phyloP scores from a whole-genome alignment of 768 basidiomycete genomes.

The Boletus subparvulus region DNA sequence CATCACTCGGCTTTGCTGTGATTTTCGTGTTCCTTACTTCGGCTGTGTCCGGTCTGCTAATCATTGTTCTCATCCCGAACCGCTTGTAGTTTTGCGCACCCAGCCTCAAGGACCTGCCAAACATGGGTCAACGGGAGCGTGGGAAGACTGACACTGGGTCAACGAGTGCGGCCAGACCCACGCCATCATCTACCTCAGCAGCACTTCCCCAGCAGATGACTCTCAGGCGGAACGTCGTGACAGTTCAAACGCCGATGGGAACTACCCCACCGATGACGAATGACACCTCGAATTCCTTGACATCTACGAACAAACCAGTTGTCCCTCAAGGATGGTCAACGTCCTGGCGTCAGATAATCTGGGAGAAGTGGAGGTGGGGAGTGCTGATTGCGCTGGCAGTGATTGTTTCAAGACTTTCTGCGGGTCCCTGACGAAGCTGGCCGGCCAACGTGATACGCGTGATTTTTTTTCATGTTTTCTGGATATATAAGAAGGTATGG shows the following conservation, averaged over 20 bases:
- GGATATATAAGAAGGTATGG: constrained; percentile 15
- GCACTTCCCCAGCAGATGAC: constrained; percentile 22
- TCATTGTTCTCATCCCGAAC: constrained; percentile 13
- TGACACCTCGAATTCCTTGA: constrained; percentile 23
- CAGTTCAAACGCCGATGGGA: constrained; percentile 21
- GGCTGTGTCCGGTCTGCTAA: constrained; percentile 20
- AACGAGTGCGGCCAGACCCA: constrained; percentile 18
- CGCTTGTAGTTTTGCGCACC: constrained; percentile 64
- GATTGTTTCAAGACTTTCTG: constrained; percentile 72
- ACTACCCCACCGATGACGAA: constrained; percentile 1
- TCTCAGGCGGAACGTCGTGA: constrained; percentile 19
- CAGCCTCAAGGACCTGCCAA: constrained; percentile 72
- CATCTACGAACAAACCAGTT: constrained; percentile 29
- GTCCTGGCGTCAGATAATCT: constrained; percentile 63
- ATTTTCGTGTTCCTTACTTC: constrained; percentile 14
- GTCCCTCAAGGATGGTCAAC: constrained; percentile 53
- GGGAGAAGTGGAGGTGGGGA: constrained; percentile 87
- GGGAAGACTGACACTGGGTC: constrained; percentile 43
- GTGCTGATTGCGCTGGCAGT: constrained; percentile 75
- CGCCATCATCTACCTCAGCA: constrained; percentile 21
- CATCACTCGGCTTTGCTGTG: constrained; percentile 17
- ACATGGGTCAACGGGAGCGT: constrained; percentile 85
- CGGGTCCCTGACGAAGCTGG: constrained; percentile 35
- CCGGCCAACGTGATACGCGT: background rate
- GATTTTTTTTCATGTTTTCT: constrained; percentile 10